Evolutionary conservation across 1,284 basidiomycete genomes (phyloP), one percentile per base, ranked within the genome.

Genomic region (Cystobasidium slooffiae): DNA sequence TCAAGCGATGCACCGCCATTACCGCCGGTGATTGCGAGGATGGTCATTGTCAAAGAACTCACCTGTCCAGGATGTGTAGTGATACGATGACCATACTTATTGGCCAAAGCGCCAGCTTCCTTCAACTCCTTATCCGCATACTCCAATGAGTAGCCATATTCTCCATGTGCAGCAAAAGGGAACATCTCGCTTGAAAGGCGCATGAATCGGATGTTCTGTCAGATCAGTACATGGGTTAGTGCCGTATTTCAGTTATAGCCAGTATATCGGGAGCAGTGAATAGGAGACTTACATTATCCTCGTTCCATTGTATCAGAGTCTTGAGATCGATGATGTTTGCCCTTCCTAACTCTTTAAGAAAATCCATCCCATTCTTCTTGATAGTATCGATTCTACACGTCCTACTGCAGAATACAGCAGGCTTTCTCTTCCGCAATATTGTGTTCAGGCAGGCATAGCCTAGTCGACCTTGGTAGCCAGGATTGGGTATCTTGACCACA

Each of bases 151-250:
- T 96, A 96, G 0, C 93, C 93, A 78, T 93, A 88, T 52, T 85
- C 86, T 10, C 84, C 85, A 78, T 96, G 94, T 1, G 91, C 92
- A 0, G 93, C 93, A 79, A 91, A 96, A 0, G 94, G 93, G 81
- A 96, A 95, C 86, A 96, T 90, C 77, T 94, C 92, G 4, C 90
- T 92, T 0, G 93, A 94, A 78, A 96, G 82, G 55, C 92, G 88
- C 83, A 94, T 87, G 82, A 93, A 92, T 41, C 86, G 87, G 68
- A 93, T 92, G 56, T 87, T 85, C 64, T 66, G 51, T n/a, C n/a
- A n/a, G n/a, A n/a, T n/a, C n/a, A n/a, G n/a, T n/a, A n/a, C n/a
- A n/a, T n/a, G n/a, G n/a, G n/a, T n/a, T n/a, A n/a, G n/a, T n/a
- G n/a, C n/a, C n/a, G n/a, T n/a, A n/a, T n/a, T n/a, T n/a, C n/a